These are phyloP conservation scores for Posidonia oceanica DNA, from an alignment of 116 monocot genomes.

Conservation along the genomic window DNA sequence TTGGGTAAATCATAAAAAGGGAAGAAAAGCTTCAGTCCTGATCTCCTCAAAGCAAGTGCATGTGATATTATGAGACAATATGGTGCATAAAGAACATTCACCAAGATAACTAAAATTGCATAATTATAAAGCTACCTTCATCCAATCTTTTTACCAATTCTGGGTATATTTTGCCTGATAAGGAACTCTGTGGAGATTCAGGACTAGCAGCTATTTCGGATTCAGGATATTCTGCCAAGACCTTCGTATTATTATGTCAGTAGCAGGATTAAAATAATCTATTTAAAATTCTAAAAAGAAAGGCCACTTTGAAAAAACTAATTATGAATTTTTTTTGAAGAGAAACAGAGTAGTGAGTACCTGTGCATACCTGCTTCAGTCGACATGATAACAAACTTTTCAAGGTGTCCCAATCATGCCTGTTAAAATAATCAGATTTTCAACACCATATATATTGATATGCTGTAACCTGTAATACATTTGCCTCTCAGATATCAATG, in stretches of 20 bases:
- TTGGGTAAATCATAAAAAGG: too few species aligned
- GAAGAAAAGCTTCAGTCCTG: too few species aligned
- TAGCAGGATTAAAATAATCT: constrained; percentile 4
- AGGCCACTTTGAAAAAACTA: too few species aligned
- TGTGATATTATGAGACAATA: neutral
- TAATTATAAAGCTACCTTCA: constrained; percentile 42
- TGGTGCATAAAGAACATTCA: constrained; percentile 1
- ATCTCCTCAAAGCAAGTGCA: too few species aligned
- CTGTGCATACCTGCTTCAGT: constrained; percentile 78
- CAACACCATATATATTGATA: neutral
- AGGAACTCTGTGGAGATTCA: constrained; percentile 33
- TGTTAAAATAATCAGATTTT: constrained; percentile 14
- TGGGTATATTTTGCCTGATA: constrained; percentile 48
- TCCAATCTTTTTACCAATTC: constrained; percentile 62
- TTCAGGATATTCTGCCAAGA: constrained; percentile 81
- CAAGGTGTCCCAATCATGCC: constrained; percentile 90
- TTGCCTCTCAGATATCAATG: neutral
- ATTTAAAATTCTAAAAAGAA: neutral
- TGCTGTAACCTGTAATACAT: neutral
- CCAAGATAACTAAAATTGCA: neutral
- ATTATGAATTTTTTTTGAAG: neutral
- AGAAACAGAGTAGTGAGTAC: neutral
- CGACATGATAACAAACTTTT: constrained; percentile 57
- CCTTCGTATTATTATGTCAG: constrained; percentile 27
- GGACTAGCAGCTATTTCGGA: constrained; percentile 15